Evolutionary conservation across 768 basidiomycete species (phyloP), one percentile per base, ranked within the genome.

Genomic region (Suillus placidus): DNA sequence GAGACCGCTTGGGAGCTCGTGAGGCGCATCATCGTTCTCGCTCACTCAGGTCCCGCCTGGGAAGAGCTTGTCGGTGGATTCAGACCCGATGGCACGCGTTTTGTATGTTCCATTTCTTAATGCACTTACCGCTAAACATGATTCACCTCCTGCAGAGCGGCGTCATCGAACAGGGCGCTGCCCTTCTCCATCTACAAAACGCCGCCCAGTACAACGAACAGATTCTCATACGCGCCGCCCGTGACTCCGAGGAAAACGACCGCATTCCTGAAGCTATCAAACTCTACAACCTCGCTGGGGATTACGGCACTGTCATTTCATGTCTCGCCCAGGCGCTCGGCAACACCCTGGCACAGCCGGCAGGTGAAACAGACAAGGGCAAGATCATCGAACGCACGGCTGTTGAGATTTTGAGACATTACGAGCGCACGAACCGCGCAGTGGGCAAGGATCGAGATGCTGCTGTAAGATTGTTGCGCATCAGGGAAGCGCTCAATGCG

Each of bases 61-160:
- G 92, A 95, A 57, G 93, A 94, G 75, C 86, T 99, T 20, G 90
- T 99, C 3, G 97, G 97, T n/a, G 94, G 93, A 12, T 92, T 97
- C 72, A 84, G 92, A 67, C 81, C 88, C 6, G 96, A 99, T 69
- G 95, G 95, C 5, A 89, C 93, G n/a, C 85, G 88, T 81, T 92
- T 91, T 77, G 94, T 94, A 76, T 72, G 92, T 87, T 23, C 60
- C 32, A 6, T 23, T 3, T 64, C 35, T 30, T 26, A 49, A 14
- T 30, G 37, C 40, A n/a, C 35, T 42, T 61, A 2, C 37, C 16
- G 16, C n/a, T 38, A 47, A 52, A 66, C 43, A 74, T 34, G 16
- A 16, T 51, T 52, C 35, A 6, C 9, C 40, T 26, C 34, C 32
- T 60, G 23, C 73, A 96, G 94, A 88, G 87, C 63, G 97, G 97